Evolutionary conservation across 1,284 basidiomycete species (phyloP), one percentile per base, ranked within the genome.

Genomic region (Ustilago hordei): DNA sequence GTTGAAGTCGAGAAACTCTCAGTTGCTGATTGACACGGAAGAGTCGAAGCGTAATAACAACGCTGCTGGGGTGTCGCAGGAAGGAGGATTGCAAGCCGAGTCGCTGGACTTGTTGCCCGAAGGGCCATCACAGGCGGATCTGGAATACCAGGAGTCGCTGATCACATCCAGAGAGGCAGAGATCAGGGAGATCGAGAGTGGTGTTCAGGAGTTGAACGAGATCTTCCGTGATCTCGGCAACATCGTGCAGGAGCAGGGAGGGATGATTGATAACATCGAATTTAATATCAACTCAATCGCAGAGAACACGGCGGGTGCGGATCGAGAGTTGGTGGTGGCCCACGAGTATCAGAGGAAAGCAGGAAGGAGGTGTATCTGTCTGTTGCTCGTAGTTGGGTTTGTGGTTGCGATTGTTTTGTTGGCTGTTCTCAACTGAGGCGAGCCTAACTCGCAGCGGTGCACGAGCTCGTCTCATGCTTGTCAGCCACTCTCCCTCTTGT

Each of bases 221-320:
- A 98, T 99, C 82, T 99, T 99, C 89, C 91, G 94, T 48, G 96
- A 99, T 87, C 88, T 99, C 41, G 95, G 95, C 43, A 95, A 94
- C 19, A 90, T 99, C 50, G 95, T 99, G 2, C 91, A 92, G 76
- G 94, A 98, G 85, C 97, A 99, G 86, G 95, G 96, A 8, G 91
- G 91, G 35, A 94, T 98, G 92, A 89, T 99, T 61, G 96, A 99
- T 85, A 98, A 98, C 83, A 98, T 99, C 84, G 95, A 98, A 86
- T 92, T 92, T 69, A 99, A 99, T 84, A 92, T 99, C 52, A 92
- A 91, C 23, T 92, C 91, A 0, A 93, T 98, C 53, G 92, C 93
- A 0, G 90, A 90, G 15, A 93, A 98, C 85, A 95, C 94, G 0
- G 88, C 90, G 1, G 91, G 91, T 39, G 97, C 95, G 11, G 91